A percentile compares a stretch with the other conserved stretches of the same genome.
Conservation (phyloP, 192 early-diverging fungal species). For the Funneliformis mosseae region DNA sequence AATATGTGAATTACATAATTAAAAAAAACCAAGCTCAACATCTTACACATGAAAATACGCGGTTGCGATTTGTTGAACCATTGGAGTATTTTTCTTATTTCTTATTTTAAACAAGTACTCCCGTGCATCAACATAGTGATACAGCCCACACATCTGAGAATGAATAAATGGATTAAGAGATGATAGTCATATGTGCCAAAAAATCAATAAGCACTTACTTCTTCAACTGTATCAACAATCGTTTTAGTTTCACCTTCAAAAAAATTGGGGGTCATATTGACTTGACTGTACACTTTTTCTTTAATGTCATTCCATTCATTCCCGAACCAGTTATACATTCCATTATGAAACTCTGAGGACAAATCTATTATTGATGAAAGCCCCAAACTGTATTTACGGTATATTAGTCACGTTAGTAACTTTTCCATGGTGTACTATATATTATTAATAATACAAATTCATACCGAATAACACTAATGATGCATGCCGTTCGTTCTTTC, state of each 20-base stretch:
- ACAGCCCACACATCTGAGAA: not conserved
- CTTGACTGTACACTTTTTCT: conserved; percentile 7
- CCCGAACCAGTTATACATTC: conserved; percentile 22
- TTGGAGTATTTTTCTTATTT: not conserved
- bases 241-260: conserved; percentile 23
- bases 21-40: not conserved
- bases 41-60: conserved; percentile 13
- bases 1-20: not conserved
- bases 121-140: not conserved
- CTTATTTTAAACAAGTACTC: conserved; percentile 15
- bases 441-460: not conserved
- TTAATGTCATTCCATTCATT: conserved; percentile 15
- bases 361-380: conserved; percentile 30
- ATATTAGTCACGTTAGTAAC: not conserved
- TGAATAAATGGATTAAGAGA: not conserved
- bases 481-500: not conserved
- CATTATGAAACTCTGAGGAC: conserved; percentile 19
- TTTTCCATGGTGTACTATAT: not conserved
- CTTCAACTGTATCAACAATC: not conserved
- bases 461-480: conserved; percentile 19
- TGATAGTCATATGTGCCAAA: not conserved
- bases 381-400: conserved; percentile 7
- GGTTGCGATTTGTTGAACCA: conserved; percentile 17
- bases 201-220: not conserved
- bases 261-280: conserved; percentile 10